A percentile compares a stretch with the other conserved stretches of the same genome.
These are phyloP conservation scores for Aspergillus homomorphus DNA, from an alignment of 495 filamentous ascomycete species.

Conservation along the genomic window DNA sequence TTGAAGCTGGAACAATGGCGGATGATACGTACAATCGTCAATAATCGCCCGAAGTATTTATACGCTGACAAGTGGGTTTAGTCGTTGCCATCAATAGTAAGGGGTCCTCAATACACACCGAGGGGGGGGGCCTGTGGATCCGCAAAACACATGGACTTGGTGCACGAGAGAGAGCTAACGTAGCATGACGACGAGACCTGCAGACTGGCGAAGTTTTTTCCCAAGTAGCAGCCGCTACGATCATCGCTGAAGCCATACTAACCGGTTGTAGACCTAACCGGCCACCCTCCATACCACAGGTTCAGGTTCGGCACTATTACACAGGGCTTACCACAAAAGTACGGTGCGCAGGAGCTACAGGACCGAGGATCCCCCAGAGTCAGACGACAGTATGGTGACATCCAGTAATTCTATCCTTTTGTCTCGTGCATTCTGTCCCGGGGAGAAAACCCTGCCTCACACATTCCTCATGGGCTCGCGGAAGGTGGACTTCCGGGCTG, in stretches of 20 bases:
- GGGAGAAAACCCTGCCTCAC: conserved; percentile 10
- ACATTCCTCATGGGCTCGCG: conserved; percentile 19
- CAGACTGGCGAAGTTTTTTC: background rate
- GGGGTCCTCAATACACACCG: conserved; percentile 4
- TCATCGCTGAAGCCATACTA: conserved; percentile 10
- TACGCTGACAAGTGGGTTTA: conserved; percentile 14
- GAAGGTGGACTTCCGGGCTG: background rate
- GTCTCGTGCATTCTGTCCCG: conserved; percentile 22
- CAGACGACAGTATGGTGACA: conserved; percentile 16
- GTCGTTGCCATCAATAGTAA: conserved; percentile 14
- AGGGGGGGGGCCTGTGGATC: conserved; percentile 3
- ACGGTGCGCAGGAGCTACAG: background rate
- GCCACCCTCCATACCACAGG: conserved; percentile 21
- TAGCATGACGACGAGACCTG: background rate
- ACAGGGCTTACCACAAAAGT: conserved; percentile 15
- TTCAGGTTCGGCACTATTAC: conserved; percentile 12
- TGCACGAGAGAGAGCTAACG: background rate
- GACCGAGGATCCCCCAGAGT: conserved; percentile 12
- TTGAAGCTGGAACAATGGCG: conserved; percentile 1
- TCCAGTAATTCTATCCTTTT: conserved; percentile 4
- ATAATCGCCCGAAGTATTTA: conserved; percentile 9
- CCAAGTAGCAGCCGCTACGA: background rate
- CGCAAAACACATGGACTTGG: conserved; percentile 4
- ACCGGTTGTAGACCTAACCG: conserved; percentile 12
- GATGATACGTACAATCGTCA: conserved; percentile 5